Conservation (phyloP, 108 stramenopile species). For the Skeletonema marinoi region DNA sequence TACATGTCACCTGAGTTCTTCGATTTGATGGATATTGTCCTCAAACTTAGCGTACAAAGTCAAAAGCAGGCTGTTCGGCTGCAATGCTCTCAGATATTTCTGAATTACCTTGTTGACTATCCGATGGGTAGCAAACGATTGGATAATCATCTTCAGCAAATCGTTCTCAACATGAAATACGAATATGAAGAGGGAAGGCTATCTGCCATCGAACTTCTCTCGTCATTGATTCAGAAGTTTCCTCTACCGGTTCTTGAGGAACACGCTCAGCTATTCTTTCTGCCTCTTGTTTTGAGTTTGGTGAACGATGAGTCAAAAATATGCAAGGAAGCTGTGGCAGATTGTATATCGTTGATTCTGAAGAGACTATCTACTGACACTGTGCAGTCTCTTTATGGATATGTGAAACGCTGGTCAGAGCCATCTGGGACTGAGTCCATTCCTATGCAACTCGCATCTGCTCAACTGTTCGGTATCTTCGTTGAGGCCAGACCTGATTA, state of each 20-base stretch:
- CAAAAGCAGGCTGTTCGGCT: constrained; percentile 70
- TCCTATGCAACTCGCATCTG: constrained; percentile 60
- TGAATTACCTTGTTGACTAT: constrained; percentile 86
- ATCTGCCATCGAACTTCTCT: constrained; percentile 70
- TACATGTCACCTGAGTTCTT: constrained; percentile 84
- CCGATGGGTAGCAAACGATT: constrained; percentile 81
- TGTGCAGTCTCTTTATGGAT: constrained; percentile 65
- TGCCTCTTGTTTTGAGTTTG: constrained; percentile 86
- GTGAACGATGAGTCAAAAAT: constrained; percentile 86
- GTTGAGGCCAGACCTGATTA: constrained; percentile 68
- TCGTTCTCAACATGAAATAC: constrained; percentile 86
- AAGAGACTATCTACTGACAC: constrained; percentile 63
- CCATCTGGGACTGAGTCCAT: constrained; percentile 36
- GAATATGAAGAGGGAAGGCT: constrained; percentile 88
- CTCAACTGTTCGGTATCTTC: constrained; percentile 79
- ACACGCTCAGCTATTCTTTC: constrained; percentile 75
- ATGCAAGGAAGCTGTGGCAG: constrained; percentile 70
- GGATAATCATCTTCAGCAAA: constrained; percentile 77
- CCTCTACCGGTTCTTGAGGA: constrained; percentile 69
- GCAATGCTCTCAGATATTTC: constrained; percentile 75
- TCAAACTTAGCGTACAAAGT: constrained; percentile 81
- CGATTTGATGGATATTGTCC: constrained; percentile 84
- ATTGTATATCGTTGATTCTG: constrained; percentile 60
- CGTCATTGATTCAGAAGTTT: constrained; percentile 64
- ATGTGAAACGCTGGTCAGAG: constrained; percentile 69